Base-by-base conservation (phyloP, 2,329 filamentous ascomycete species). In the Colletotrichum acutatum region DNA sequence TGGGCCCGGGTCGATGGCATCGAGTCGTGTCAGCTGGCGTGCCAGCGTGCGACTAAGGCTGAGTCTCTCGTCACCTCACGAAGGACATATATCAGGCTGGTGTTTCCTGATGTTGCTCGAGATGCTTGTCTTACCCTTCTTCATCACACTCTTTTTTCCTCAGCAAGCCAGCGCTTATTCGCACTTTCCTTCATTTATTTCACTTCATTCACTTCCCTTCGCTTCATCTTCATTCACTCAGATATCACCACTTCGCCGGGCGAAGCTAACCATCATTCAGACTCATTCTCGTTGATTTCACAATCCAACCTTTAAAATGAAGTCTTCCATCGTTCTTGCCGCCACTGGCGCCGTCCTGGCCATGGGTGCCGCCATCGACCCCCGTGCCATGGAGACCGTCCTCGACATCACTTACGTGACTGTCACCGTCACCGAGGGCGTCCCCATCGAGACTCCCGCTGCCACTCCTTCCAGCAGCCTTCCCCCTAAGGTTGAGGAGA, bases 281-380 rank as follows among this genome's bases (percentile, higher is more conserved):
- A 72, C 46, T 66, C 59, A 68, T 42, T 46, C 8, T 66, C 30
- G 57, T 68, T 49, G 52, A 61, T 28, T 62, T 53, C 58, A 57
- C 70, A 19, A 42, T 56, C 28, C 46, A 53, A 32, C 28, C 22
- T 14, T 71, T 80, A 87, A 80, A 75, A 89, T 89, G 87, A 89
- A 87, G 84, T 81, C 84, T 59, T 86, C 87, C 61, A 72, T 85
- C 69, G 80, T 85, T 75, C 79, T 89, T 76, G 80, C 82, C 75
- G 81, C 83, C 76, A 82, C 85, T 74, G 81, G 85, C 78, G 85
- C 87, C 77, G 74, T 86, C 65, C 74, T 88, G 79, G 86, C 83
- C 68, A 77, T 82, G 70, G 86, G 86, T 76, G 78, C 80, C 62
- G 87, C 86, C 67, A 78, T 87, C 46, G 75, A 82, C 69, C 83